Evolutionary conservation across 2,329 filamentous ascomycete genomes (phyloP), one percentile per base, ranked within the genome.

Genomic region (Botryotinia convoluta): DNA sequence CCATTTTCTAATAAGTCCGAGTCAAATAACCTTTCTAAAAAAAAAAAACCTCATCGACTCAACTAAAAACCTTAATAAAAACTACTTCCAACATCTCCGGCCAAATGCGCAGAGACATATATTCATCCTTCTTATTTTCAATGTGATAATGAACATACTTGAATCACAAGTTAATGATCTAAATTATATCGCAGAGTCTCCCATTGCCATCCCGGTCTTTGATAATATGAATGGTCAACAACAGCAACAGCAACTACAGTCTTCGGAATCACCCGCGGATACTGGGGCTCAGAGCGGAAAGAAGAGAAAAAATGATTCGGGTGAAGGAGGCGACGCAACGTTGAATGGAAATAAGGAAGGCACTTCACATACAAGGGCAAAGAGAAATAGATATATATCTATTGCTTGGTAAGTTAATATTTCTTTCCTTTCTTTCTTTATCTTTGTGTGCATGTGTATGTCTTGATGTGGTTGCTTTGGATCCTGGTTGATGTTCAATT

Each of bases 351-450:
- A 39, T 26, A 69, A 54, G 48, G 71, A 68, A 63, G 75, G 74
- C 9, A 74, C 70, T 44, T 72, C 74, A 57, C 80, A 81, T 73
- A 80, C 80, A 14, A 77, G 80, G 62, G 79, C 80, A 35, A 81
- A 82, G 74, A 77, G 80, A 72, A 82, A 81, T 75, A 75, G 81
- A 74, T 82, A 82, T 74, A 82, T 82, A 63, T 80, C 79, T 29
- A 82, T 82, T 71, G 81, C 81, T 37, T 82, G 81, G 80, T 82
- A 76, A 37, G 78, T 78, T 20, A 2, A 2, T 2, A 1, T 42
- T 32, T 37, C 12, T 9, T 22, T 16, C 2, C n/a, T 14, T 62
- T 45, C 18, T 37, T 32, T 20, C 2, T n/a, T n/a, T 12, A 20
- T 35, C 57, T 67, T 63, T 51, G 44, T 62, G 14, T 9, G 32